Conservation (phyloP, 1,284 basidiomycete species). For the Anthracocystis panici-leucophaei region DNA sequence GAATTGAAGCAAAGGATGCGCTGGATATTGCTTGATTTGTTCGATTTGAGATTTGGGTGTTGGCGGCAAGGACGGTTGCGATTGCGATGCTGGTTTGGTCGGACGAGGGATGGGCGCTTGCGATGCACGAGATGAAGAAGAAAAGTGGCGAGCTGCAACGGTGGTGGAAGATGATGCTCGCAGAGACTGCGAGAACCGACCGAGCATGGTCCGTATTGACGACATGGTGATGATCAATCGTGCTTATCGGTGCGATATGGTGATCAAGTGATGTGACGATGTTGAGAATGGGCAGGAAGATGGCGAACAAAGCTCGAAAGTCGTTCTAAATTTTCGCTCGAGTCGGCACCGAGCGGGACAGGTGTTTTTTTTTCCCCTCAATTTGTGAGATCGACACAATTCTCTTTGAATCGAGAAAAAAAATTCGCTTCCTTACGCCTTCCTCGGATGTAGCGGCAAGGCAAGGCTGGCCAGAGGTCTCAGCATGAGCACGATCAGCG, state of each 20-base stretch:
- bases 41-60: slow-evolving; percentile 34
- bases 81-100: slow-evolving; percentile 48
- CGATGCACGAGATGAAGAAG: slow-evolving; percentile 26
- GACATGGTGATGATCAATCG: slow-evolving; percentile 12
- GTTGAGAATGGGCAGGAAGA: slow-evolving; percentile 5
- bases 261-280: neutral
- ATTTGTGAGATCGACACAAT: slow-evolving; percentile 7
- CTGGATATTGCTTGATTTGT: slow-evolving; percentile 58
- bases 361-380: neutral
- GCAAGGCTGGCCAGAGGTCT: too few species aligned
- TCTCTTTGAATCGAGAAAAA: neutral
- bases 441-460: too few species aligned
- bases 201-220: slow-evolving; percentile 21
- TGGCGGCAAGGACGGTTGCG: slow-evolving; percentile 23
- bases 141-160: slow-evolving; percentile 22
- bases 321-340: slow-evolving; percentile 11
- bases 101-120: slow-evolving; percentile 40
- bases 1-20: slow-evolving; percentile 65
- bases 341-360: slow-evolving; percentile 8
- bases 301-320: slow-evolving; percentile 5
- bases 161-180: slow-evolving; percentile 12
- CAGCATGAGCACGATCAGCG: too few species aligned
- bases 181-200: slow-evolving; percentile 31
- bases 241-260: neutral
- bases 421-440: neutral